These are phyloP conservation scores for Diphasiastrum complanatum DNA, from an alignment of 83 land plant genomes.

Conservation along the genomic window DNA sequence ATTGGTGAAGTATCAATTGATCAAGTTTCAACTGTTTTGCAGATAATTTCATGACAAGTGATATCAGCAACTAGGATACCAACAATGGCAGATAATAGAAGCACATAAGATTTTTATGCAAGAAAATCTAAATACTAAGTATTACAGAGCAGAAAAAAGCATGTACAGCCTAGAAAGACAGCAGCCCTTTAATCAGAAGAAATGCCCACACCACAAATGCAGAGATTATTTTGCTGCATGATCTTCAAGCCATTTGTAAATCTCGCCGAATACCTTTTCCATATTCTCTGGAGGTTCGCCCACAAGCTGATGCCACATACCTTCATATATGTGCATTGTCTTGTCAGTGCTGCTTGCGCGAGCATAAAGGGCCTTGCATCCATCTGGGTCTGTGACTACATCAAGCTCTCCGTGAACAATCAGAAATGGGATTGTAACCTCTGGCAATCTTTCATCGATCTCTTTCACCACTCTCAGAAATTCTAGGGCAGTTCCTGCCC, in stretches of 20 bases:
- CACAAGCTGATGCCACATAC: constrained; percentile 39
- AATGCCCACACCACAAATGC: too few species aligned
- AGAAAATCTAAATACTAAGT: too few species aligned
- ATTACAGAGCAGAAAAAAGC: too few species aligned
- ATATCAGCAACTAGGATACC: too few species aligned
- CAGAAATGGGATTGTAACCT: constrained; percentile 54
- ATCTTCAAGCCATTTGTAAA: constrained; percentile 29
- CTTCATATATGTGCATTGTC: constrained; percentile 29
- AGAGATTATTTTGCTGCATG: too few species aligned
- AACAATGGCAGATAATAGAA: too few species aligned
- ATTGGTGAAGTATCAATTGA: too few species aligned
- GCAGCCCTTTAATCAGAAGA: too few species aligned
- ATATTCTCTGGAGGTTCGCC: constrained; percentile 33
- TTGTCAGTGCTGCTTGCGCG: constrained; percentile 29
- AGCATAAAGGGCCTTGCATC: constrained; percentile 24
- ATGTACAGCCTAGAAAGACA: too few species aligned
- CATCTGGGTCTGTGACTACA: constrained; percentile 30
- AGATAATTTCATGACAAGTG: too few species aligned
- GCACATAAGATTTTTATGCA: too few species aligned
- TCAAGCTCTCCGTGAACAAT: constrained; percentile 32
- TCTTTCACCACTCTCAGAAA: constrained; percentile 59
- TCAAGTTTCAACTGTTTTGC: too few species aligned
- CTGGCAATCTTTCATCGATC: constrained; percentile 48
- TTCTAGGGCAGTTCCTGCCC: constrained; percentile 89
- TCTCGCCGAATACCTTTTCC: constrained; percentile 25